A percentile compares a stretch with the other conserved stretches of the same genome.
phyloP scores from a whole-genome alignment of 371 early-diverging fungal species.

The Mucor sp. region DNA sequence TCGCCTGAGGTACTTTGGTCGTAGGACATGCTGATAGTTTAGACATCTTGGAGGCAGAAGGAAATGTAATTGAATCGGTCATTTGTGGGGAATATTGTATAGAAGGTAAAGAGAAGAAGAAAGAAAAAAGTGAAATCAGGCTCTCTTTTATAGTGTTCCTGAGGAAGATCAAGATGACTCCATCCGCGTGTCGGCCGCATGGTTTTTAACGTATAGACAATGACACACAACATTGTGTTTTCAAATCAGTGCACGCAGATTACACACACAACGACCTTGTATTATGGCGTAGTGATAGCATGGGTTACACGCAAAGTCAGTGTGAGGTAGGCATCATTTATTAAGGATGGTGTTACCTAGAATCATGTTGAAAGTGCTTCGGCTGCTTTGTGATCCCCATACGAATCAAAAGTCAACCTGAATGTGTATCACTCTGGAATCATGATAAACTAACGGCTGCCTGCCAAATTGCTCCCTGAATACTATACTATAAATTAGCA shows the following conservation, averaged over 20 bases:
- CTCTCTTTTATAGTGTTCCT: neutral
- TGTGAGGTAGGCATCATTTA: neutral
- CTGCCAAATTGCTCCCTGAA: neutral
- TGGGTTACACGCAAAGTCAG: neutral
- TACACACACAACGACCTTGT: neutral
- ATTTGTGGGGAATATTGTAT: neutral
- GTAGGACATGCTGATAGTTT: slow-evolving; percentile 21
- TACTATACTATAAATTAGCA: neutral
- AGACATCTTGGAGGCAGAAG: slow-evolving; percentile 15
- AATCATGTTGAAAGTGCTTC: neutral
- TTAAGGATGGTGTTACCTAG: neutral
- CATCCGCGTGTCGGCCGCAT: slow-evolving; percentile 7
- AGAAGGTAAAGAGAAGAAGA: neutral
- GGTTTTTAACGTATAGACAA: neutral
- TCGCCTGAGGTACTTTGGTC: slow-evolving; percentile 18
- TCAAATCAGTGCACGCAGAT: neutral
- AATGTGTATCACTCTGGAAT: too few relatives aligned
- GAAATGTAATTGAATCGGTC: slow-evolving; percentile 14
- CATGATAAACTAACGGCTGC: neutral
- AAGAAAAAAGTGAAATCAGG: neutral
- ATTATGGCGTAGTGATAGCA: neutral
- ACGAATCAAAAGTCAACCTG: neutral
- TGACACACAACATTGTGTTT: neutral
- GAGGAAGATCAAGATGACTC: neutral
- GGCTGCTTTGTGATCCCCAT: neutral